Conservation (phyloP, 2,329 filamentous ascomycete species). For the Cyphellophora europaea region DNA sequence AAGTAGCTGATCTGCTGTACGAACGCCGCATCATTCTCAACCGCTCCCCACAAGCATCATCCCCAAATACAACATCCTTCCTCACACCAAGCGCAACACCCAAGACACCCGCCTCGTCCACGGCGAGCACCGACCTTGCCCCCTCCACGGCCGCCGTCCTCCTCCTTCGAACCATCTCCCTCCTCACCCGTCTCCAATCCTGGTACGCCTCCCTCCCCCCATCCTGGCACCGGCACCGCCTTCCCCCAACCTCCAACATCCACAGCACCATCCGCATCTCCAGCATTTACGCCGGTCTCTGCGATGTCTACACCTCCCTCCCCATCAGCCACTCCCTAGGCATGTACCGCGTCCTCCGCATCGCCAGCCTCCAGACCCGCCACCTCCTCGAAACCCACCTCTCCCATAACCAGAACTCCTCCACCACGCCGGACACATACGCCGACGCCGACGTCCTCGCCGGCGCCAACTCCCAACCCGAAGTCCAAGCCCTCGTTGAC, state of each 20-base stretch:
- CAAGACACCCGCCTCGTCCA: neutral
- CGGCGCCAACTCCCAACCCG: neutral
- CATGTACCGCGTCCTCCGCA: neutral
- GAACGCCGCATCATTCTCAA: too few relatives aligned
- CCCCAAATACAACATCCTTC: too few relatives aligned
- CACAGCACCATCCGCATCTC: neutral
- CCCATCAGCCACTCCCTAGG: neutral
- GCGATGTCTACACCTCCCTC: neutral
- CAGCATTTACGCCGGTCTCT: neutral
- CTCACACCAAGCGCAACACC: neutral
- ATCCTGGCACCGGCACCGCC: neutral
- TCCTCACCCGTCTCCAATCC: neutral
- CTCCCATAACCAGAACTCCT: too few relatives aligned
- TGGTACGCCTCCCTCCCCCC: neutral
- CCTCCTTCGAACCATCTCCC: neutral
- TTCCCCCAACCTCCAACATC: neutral
- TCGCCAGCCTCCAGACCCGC: too few relatives aligned
- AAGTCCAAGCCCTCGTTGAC: slow-evolving; percentile 1
- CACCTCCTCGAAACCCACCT: too few relatives aligned
- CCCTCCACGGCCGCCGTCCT: neutral
- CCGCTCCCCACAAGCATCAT: too few relatives aligned
- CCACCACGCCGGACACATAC: neutral
- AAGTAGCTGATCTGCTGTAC: too few relatives aligned
- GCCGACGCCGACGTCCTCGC: neutral
- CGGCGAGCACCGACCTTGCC: neutral